Evolutionary conservation across 1,139 yeast genomes (phyloP).

Genomic region (Blastobotrys serpentis): DNA sequence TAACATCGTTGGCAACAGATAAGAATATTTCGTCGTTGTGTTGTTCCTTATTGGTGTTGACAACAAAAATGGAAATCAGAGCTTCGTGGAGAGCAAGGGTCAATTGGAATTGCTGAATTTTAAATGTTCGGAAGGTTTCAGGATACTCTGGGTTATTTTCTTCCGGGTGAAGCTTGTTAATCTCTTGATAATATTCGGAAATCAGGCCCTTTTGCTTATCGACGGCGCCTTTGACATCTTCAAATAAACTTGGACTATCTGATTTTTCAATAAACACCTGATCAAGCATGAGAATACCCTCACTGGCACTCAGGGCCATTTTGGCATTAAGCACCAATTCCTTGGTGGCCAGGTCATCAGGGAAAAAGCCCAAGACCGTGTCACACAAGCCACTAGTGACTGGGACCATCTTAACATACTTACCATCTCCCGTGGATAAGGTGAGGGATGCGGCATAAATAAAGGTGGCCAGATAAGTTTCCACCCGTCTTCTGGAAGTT

Average conservation of each 20-base stretch:
- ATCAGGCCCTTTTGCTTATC: background rate
- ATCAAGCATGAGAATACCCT: background rate
- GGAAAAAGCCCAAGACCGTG: background rate
- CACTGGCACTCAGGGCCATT: background rate
- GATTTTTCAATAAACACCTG: background rate
- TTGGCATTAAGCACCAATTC: slow-evolving; percentile 2
- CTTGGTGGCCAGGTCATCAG: slow-evolving; percentile 1
- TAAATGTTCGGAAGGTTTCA: background rate
- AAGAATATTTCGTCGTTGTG: background rate
- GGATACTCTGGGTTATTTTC: background rate
- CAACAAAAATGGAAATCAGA: background rate
- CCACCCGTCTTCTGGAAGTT: background rate
- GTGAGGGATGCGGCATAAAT: slow-evolving; percentile 3
- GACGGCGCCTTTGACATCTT: background rate
- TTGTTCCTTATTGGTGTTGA: slow-evolving; percentile 1
- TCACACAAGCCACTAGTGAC: slow-evolving; percentile 1
- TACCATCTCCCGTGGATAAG: background rate
- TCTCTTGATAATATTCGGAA: background rate
- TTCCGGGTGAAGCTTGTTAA: background rate
- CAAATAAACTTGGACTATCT: background rate
- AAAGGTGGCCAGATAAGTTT: background rate
- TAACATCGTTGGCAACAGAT: background rate
- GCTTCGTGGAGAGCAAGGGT: background rate
- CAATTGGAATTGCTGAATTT: background rate
- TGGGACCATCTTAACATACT: slow-evolving; percentile 1